phyloP scores from a whole-genome alignment of 306 rosid species.

The Senna tora region DNA sequence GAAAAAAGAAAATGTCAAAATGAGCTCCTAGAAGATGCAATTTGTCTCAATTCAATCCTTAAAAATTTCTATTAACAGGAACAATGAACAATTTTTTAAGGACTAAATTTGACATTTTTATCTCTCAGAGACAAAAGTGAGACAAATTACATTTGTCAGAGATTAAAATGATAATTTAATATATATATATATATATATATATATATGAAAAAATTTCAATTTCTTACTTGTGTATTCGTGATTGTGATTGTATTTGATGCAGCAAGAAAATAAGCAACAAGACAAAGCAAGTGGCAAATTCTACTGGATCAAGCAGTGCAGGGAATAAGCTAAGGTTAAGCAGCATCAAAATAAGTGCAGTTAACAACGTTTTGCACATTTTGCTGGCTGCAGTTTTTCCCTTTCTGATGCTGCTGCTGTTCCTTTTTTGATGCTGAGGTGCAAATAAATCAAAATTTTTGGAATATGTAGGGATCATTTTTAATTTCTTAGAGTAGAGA shows the following conservation, averaged over 20 bases:
- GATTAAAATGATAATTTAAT: too few relatives aligned
- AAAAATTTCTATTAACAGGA: too few relatives aligned
- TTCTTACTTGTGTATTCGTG: background rate
- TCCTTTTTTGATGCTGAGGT: slow-evolving; percentile 39
- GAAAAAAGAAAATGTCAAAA: too few relatives aligned
- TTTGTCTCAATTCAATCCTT: too few relatives aligned
- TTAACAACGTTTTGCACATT: slow-evolving; percentile 44
- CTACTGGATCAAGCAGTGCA: slow-evolving; percentile 55
- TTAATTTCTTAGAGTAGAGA: slow-evolving; percentile 38
- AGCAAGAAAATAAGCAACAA: slow-evolving; percentile 75
- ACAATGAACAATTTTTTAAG: too few relatives aligned
- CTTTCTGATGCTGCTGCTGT: slow-evolving; percentile 55
- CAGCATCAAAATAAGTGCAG: slow-evolving; percentile 47
- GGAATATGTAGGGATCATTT: slow-evolving; percentile 30
- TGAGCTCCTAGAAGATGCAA: too few relatives aligned
- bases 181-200: too few relatives aligned
- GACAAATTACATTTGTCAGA: too few relatives aligned
- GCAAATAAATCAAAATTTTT: slow-evolving; percentile 42
- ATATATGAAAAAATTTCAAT: too few relatives aligned
- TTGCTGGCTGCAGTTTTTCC: slow-evolving; percentile 50
- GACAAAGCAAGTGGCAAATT: slow-evolving; percentile 67
- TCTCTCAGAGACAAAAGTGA: too few relatives aligned
- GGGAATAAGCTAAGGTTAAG: slow-evolving; percentile 53
- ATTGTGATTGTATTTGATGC: slow-evolving; percentile 49
- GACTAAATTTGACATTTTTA: too few relatives aligned